A percentile compares a stretch with the other conserved stretches of the same genome.
phyloP scores from a whole-genome alignment of 2,329 filamentous ascomycete genomes.

The Aspergillus hortae region DNA sequence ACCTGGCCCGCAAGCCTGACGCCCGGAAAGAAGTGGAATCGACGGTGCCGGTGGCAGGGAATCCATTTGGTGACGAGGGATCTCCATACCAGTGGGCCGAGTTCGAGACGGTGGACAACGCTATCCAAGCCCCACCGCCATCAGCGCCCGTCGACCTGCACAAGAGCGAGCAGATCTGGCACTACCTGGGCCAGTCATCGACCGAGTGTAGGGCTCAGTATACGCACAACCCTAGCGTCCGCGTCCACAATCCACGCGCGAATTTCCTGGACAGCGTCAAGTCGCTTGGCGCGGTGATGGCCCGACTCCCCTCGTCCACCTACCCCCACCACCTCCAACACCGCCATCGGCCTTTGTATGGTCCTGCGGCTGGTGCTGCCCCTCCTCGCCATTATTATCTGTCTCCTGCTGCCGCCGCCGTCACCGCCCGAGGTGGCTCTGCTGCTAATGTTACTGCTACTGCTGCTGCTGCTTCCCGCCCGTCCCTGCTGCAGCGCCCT shows the following conservation, averaged over 20 bases:
- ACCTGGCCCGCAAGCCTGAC: slow-evolving; percentile 51
- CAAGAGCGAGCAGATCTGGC: slow-evolving; percentile 76
- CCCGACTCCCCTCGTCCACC: slow-evolving; percentile 21
- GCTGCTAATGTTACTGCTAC: slow-evolving; percentile 13
- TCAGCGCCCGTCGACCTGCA: slow-evolving; percentile 68
- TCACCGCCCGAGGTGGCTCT: slow-evolving; percentile 11
- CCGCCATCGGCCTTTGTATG: slow-evolving; percentile 6
- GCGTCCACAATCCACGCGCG: slow-evolving; percentile 45
- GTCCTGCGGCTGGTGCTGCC: slow-evolving; percentile 8
- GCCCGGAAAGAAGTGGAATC: slow-evolving; percentile 54
- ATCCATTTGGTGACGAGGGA: slow-evolving; percentile 59
- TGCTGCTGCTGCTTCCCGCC: slow-evolving; percentile 22
- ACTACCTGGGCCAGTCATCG: slow-evolving; percentile 80
- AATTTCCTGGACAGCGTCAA: slow-evolving; percentile 50
- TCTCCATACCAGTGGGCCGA: slow-evolving; percentile 69
- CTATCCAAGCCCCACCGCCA: slow-evolving; percentile 46
- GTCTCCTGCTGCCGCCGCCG: slow-evolving; percentile 14
- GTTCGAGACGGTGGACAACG: slow-evolving; percentile 61
- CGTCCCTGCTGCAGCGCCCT: slow-evolving; percentile 31
- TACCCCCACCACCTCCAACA: slow-evolving; percentile 23
- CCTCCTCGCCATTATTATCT: slow-evolving; percentile 15
- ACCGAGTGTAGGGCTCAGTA: slow-evolving; percentile 91
- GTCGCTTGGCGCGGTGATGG: slow-evolving; percentile 33
- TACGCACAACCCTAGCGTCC: slow-evolving; percentile 67
- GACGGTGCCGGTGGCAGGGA: slow-evolving; percentile 62